Evolutionary conservation across 2,329 filamentous ascomycete species (phyloP).

Genomic region (Lecanicillium sp.): DNA sequence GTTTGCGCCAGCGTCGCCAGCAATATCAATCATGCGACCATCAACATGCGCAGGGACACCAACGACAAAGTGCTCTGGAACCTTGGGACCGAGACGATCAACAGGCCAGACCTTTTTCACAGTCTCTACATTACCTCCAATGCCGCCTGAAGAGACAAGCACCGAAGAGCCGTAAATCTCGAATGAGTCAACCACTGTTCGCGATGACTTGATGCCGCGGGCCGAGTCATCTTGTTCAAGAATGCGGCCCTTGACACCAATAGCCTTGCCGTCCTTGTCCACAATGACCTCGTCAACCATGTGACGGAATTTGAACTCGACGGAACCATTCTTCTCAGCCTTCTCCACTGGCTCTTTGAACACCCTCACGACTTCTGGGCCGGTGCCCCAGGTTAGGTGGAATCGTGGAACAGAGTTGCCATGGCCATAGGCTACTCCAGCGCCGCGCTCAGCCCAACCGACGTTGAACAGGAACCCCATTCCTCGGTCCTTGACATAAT

Average conservation of each 20-base stretch:
- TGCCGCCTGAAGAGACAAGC: constrained; percentile 48
- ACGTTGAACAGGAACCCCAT: constrained; percentile 45
- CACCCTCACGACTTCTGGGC: constrained; percentile 49
- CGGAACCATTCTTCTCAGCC: constrained; percentile 42
- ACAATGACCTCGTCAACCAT: constrained; percentile 47
- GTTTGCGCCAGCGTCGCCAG: constrained; percentile 41
- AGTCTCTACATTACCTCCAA: constrained; percentile 52
- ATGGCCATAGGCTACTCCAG: constrained; percentile 46
- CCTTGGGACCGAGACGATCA: constrained; percentile 45
- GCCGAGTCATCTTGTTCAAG: constrained; percentile 39
- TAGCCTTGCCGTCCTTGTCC: constrained; percentile 40
- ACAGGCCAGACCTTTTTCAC: constrained; percentile 51
- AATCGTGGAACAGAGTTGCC: constrained; percentile 57
- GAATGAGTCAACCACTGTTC: constrained; percentile 40
- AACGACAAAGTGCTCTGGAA: constrained; percentile 48
- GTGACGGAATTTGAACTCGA: constrained; percentile 48
- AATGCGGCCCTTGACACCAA: constrained; percentile 46
- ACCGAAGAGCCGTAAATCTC: constrained; percentile 45
- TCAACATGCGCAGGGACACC: constrained; percentile 58
- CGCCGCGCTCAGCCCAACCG: constrained; percentile 54
- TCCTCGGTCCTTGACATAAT: constrained; percentile 45
- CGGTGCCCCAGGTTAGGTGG: constrained; percentile 53
- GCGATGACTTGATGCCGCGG: constrained; percentile 43
- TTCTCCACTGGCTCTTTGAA: constrained; percentile 47
- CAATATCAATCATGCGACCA: constrained; percentile 52